Percentiles rank a stretch among this genome's conserved stretches.
Evolutionary conservation across 2,329 filamentous ascomycete species (phyloP).

Genomic region (Cladorrhinum sp.): DNA sequence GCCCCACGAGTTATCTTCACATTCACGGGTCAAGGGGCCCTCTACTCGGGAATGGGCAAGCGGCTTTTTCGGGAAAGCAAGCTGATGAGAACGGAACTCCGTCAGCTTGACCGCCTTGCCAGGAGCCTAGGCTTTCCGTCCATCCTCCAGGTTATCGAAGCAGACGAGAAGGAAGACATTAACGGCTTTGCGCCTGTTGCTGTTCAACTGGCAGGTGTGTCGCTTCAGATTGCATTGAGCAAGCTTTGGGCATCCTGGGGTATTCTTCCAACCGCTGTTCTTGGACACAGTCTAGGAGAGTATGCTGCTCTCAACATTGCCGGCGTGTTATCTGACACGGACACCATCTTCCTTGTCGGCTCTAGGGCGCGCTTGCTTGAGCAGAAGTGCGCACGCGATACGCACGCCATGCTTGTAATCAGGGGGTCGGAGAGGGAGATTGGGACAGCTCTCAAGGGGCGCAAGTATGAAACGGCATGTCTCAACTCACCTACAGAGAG

Average conservation of each 20-base stretch:
- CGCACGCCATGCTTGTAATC: slow-evolving; percentile 56
- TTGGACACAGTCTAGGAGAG: slow-evolving; percentile 65
- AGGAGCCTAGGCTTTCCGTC: slow-evolving; percentile 49
- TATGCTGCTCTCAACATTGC: slow-evolving; percentile 68
- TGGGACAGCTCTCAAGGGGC: slow-evolving; percentile 40
- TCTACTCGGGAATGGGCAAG: slow-evolving; percentile 48
- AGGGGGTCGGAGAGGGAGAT: slow-evolving; percentile 49
- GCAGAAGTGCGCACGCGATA: slow-evolving; percentile 59
- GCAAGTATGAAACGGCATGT: slow-evolving; percentile 53
- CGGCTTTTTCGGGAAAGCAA: slow-evolving; percentile 43
- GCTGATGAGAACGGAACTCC: slow-evolving; percentile 48
- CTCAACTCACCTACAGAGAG: slow-evolving; percentile 71
- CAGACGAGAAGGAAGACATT: neutral
- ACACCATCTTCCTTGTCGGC: slow-evolving; percentile 69
- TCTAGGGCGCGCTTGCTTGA: slow-evolving; percentile 61
- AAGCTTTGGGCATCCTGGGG: slow-evolving; percentile 53
- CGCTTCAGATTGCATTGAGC: slow-evolving; percentile 54
- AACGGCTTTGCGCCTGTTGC: neutral
- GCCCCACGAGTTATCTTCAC: slow-evolving; percentile 48
- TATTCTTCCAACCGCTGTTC: slow-evolving; percentile 50
- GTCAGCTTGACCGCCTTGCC: slow-evolving; percentile 53
- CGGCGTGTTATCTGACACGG: slow-evolving; percentile 66
- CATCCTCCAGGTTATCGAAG: slow-evolving; percentile 46
- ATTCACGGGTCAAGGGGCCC: slow-evolving; percentile 54
- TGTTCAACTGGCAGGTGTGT: slow-evolving; percentile 48